phyloP scores from a whole-genome alignment of 2,329 filamentous ascomycete genomes.

The Colletotrichum aenigma region DNA sequence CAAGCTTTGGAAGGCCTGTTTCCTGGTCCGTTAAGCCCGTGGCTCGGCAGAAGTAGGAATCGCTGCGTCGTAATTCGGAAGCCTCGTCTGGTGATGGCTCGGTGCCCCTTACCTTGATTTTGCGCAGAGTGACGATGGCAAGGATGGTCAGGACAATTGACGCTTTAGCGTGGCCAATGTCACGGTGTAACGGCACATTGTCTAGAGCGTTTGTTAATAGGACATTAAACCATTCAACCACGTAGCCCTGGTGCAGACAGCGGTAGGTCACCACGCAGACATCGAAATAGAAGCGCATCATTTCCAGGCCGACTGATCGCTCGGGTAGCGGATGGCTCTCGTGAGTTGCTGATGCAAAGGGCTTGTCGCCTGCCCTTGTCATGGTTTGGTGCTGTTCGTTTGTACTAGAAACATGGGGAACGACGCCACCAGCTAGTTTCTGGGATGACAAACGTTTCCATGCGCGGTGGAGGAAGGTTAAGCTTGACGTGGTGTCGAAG shows the following conservation, averaged over 20 bases:
- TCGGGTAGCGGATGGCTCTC: conserved; percentile 22
- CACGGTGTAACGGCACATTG: conserved; percentile 37
- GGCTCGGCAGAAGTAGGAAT: conserved; percentile 27
- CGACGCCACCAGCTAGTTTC: conserved; percentile 25
- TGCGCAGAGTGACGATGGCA: conserved; percentile 50
- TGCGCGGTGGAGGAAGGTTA: conserved; percentile 60
- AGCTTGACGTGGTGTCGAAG: conserved; percentile 58
- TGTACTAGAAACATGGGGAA: conserved; percentile 18
- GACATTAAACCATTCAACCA: conserved; percentile 49
- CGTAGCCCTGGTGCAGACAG: conserved; percentile 57
- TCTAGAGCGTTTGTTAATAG: conserved; percentile 40
- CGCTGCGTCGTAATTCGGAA: conserved; percentile 23
- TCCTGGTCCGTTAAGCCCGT: conserved; percentile 43
- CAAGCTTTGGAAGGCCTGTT: conserved; percentile 55
- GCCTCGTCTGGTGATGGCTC: background rate
- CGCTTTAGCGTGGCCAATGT: conserved; percentile 47
- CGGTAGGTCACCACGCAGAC: conserved; percentile 64
- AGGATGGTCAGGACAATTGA: conserved; percentile 52
- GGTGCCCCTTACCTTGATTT: conserved; percentile 37
- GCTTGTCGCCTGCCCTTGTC: conserved; percentile 31
- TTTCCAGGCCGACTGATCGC: conserved; percentile 16
- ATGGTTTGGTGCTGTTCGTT: conserved; percentile 27
- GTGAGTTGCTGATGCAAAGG: conserved; percentile 24
- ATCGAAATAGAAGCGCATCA: conserved; percentile 56
- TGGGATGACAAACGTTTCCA: conserved; percentile 47